phyloP scores from a whole-genome alignment of 2,329 filamentous ascomycete species.

The Aureobasidium sp. region DNA sequence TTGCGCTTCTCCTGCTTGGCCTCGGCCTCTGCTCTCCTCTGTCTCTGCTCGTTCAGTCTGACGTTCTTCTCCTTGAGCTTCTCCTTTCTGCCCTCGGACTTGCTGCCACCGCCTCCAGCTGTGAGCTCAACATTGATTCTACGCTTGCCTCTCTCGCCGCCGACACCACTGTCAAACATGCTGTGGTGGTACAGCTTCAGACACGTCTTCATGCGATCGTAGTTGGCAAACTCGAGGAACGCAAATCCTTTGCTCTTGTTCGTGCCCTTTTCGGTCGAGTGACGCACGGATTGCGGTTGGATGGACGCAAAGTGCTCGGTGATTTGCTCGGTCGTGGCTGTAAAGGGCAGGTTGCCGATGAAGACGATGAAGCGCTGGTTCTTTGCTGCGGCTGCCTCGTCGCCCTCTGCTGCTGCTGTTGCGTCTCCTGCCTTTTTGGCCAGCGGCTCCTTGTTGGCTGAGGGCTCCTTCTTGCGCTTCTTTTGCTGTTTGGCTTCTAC shows the following conservation, averaged over 20 bases:
- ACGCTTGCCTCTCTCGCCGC: slow-evolving; percentile 46
- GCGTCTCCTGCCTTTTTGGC: slow-evolving; percentile 7
- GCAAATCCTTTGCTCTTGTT: slow-evolving; percentile 66
- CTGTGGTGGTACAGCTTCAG: slow-evolving; percentile 86
- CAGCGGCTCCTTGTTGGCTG: slow-evolving; percentile 4
- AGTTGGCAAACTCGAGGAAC: slow-evolving; percentile 82
- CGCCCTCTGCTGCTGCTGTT: slow-evolving; percentile 14
- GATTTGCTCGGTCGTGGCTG: slow-evolving; percentile 62
- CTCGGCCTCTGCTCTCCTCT: slow-evolving; percentile 43
- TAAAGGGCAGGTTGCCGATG: slow-evolving; percentile 84
- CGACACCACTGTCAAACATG: slow-evolving; percentile 50
- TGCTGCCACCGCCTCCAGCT: slow-evolving; percentile 70
- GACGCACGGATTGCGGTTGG: slow-evolving; percentile 60
- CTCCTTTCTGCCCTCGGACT: slow-evolving; percentile 59
- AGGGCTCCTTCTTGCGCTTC: slow-evolving; percentile 11
- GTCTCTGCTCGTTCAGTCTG: slow-evolving; percentile 65
- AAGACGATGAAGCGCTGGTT: slow-evolving; percentile 66
- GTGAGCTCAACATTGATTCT: slow-evolving; percentile 92
- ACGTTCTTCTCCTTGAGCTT: slow-evolving; percentile 82
- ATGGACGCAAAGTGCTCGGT: slow-evolving; percentile 70
- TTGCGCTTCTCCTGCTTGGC: slow-evolving; percentile 37
- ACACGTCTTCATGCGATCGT: slow-evolving; percentile 86
- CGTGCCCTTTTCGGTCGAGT: slow-evolving; percentile 59
- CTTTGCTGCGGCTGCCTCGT: slow-evolving; percentile 24
- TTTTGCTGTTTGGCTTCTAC: slow-evolving; percentile 12